Percentiles rank a stretch among this genome's conserved stretches.
phyloP scores from a whole-genome alignment of 2,329 filamentous ascomycete species.

The Fusarium proliferatum region DNA sequence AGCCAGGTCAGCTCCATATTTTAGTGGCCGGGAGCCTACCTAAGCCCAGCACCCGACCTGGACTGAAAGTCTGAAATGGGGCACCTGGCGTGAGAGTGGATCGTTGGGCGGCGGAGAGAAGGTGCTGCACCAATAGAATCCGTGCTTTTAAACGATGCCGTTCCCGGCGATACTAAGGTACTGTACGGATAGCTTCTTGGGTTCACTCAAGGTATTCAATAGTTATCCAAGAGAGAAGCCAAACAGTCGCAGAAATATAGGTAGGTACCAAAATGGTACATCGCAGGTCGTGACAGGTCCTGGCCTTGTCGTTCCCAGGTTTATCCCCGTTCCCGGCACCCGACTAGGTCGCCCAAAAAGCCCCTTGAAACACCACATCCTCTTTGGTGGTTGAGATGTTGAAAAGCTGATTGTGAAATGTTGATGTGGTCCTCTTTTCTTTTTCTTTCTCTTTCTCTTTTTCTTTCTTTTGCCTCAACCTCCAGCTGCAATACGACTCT shows the following conservation, averaged over 20 bases:
- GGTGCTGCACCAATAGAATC: slow-evolving; percentile 14
- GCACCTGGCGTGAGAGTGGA: slow-evolving; percentile 40
- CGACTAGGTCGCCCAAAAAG: slow-evolving; percentile 8
- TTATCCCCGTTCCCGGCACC: slow-evolving; percentile 9
- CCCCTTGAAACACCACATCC: slow-evolving; percentile 34
- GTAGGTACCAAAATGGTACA: background rate
- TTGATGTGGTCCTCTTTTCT: background rate
- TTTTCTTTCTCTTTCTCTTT: background rate
- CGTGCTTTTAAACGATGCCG: background rate
- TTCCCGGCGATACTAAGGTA: background rate
- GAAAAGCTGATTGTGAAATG: background rate
- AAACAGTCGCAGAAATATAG: background rate
- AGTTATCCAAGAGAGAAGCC: background rate
- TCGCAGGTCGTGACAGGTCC: background rate
- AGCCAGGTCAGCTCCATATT: slow-evolving; percentile 11
- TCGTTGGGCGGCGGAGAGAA: slow-evolving; percentile 4
- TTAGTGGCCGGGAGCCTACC: background rate
- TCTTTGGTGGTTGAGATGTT: background rate
- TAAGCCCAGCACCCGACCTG: background rate
- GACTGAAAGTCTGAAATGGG: background rate
- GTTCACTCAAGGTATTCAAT: background rate
- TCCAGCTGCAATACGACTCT: slow-evolving; percentile 23
- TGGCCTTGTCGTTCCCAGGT: background rate
- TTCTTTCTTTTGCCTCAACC: background rate
- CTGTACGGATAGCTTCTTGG: background rate